Evolutionary conservation across 345 rosid species (phyloP).

Genomic region (Eucalyptus camaldulensis): DNA sequence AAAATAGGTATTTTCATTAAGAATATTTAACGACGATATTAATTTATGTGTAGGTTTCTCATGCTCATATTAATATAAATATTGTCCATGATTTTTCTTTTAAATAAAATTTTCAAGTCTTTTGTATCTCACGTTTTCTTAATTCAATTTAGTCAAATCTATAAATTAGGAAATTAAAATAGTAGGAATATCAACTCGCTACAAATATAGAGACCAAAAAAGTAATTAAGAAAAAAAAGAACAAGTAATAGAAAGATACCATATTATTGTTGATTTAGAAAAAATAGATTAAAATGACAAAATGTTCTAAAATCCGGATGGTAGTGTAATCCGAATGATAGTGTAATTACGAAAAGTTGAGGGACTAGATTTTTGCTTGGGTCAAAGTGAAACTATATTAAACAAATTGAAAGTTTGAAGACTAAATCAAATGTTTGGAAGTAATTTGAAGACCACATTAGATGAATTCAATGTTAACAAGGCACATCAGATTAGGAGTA

Average conservation of each 20-base stretch:
- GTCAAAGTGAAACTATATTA: fast-evolving
- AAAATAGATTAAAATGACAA: too few species aligned
- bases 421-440: neutral
- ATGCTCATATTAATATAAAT: neutral
- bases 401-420: neutral
- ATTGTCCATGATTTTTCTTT: neutral
- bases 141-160: neutral
- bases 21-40: neutral
- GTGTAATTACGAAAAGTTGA: neutral
- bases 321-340: neutral
- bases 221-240: too few species aligned
- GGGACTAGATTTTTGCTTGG: neutral
- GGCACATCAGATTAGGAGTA: fast-evolving
- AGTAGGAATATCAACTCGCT: neutral
- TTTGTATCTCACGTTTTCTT: neutral
- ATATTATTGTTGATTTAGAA: neutral
- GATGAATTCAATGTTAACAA: neutral
- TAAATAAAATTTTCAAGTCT: too few species aligned
- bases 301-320: neutral
- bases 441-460: neutral
- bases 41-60: neutral
- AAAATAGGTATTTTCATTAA: too few species aligned
- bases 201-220: neutral
- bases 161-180: too few species aligned
- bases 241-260: neutral